Percentiles rank a stretch among this genome's conserved stretches.
phyloP scores from a whole-genome alignment of 192 early-diverging fungal genomes.

The Tieghemiomyces parasiticus region DNA sequence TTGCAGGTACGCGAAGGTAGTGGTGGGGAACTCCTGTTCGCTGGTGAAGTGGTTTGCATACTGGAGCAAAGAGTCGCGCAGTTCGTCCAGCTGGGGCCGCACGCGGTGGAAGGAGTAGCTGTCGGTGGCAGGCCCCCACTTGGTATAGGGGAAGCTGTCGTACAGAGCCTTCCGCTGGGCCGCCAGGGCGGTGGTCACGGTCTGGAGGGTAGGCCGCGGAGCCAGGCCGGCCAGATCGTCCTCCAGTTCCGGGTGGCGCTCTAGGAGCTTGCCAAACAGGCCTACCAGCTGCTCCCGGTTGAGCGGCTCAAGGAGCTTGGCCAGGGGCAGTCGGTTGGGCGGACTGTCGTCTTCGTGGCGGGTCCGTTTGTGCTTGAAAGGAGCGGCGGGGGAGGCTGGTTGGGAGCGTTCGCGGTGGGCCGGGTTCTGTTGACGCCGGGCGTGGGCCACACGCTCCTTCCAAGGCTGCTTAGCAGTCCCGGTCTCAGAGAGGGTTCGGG shows the following conservation, averaged over 20 bases:
- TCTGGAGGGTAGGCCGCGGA: constrained; percentile 72
- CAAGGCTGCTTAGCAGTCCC: constrained; percentile 6
- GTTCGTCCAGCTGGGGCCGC: constrained; percentile 51
- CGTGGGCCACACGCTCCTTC: background rate
- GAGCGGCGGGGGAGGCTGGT: constrained; percentile 3
- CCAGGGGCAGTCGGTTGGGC: constrained; percentile 23
- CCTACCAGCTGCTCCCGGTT: constrained; percentile 56
- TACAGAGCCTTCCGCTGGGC: constrained; percentile 53
- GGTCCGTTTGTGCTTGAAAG: constrained; percentile 23
- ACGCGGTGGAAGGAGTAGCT: constrained; percentile 87
- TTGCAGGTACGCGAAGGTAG: constrained; percentile 68
- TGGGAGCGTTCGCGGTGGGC: background rate
- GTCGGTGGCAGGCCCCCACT: constrained; percentile 55
- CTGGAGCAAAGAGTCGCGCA: constrained; percentile 52
- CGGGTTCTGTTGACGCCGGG: constrained; percentile 1
- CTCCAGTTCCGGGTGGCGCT: constrained; percentile 54
- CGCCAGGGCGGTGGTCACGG: constrained; percentile 46
- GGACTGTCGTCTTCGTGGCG: constrained; percentile 13
- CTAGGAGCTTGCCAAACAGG: constrained; percentile 57
- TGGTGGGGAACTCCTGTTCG: constrained; percentile 62
- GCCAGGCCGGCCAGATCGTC: constrained; percentile 53
- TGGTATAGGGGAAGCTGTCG: constrained; percentile 76
- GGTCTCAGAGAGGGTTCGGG: constrained; percentile 6
- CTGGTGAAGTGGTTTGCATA: constrained; percentile 66
- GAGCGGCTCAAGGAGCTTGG: constrained; percentile 39